Evolutionary conservation across 257 asterid genomes (phyloP).

Genomic region (Thymus mandschuricus): DNA sequence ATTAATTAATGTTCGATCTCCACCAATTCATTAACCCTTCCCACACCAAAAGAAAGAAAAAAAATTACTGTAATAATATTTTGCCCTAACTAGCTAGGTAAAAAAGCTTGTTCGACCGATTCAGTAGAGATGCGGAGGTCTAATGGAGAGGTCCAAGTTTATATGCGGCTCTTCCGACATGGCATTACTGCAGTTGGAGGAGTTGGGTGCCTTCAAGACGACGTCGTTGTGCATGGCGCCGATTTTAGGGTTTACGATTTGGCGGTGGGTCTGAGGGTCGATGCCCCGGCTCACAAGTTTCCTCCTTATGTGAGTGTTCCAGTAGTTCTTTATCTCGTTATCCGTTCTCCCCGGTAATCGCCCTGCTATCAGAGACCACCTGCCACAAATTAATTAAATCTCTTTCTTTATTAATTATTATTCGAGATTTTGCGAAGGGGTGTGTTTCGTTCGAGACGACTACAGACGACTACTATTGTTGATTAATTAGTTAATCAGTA

Average conservation of each 20-base stretch:
- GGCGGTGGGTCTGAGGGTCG: constrained; percentile 7
- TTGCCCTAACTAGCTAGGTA: background rate
- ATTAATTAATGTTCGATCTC: background rate
- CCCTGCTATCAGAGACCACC: constrained; percentile 4
- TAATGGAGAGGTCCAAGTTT: constrained; percentile 4
- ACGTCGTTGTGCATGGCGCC: constrained; percentile 14
- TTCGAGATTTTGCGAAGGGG: too few species aligned
- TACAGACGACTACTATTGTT: too few species aligned
- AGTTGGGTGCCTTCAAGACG: background rate
- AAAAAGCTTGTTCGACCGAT: background rate
- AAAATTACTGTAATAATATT: too few species aligned
- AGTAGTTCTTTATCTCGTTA: constrained; percentile 8
- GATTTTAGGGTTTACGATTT: background rate
- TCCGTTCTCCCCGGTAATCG: background rate
- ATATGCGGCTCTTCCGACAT: background rate
- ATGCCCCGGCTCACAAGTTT: constrained; percentile 7
- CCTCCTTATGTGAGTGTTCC: constrained; percentile 4
- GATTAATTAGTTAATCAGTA: too few species aligned
- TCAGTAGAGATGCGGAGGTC: constrained; percentile 11
- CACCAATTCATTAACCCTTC: background rate
- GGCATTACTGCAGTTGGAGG: background rate
- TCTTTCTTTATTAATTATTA: too few species aligned
- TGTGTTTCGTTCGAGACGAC: too few species aligned
- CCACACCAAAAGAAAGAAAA: too few species aligned
- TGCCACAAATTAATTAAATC: background rate